Base-by-base conservation (phyloP, 495 filamentous ascomycete genomes). In the Aspergillus coremiiformis region DNA sequence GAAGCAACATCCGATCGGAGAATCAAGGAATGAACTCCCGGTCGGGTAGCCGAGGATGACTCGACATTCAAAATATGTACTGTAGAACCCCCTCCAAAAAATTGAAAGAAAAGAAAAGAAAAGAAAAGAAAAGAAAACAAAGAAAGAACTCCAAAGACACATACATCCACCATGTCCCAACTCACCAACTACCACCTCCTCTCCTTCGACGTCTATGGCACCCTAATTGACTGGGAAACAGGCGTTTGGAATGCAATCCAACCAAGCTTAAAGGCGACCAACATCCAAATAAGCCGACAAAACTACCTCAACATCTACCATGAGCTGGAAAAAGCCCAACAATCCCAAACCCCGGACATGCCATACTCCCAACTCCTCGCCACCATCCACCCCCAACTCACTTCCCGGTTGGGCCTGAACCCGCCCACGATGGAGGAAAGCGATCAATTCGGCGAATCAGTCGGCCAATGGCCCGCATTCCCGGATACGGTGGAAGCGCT, bases 121-220 rank as follows among this genome's bases (percentile, higher is more conserved):
- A 27, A n/a, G n/a, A n/a, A n/a, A n/a, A n/a, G n/a, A n/a, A n/a
- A n/a, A 27, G 24, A 27, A 27, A 27, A 4, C 24, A 32, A 32
- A 12, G 29, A 32, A 32, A 32, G 8, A 27, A 8, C 24, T 27
- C 8, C 8, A 4, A 27, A 27, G 8, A 22, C 42, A 44, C 24
- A n/a, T n/a, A n/a, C 20, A 9, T 10, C 30, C 45, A 60, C 23
- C 22, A 72, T 71, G 68, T 54, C 66, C 15, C 45, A 44, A 19
- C 66, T 79, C 17, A 64, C 64, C 15, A 51, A 67, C 53, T 80
- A 69, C 64, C 65, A 60, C 4, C 62, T 83, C 49, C 80, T 90
- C 27, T 73, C 70, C 61, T 93, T 94, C 71, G 87, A 94, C 65
- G 80, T 86, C 73, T 92, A 88, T 65, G 85, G 87, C 64, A 94